Evolutionary conservation across 495 filamentous ascomycete genomes (phyloP).

Genomic region (Acidiella bohemica): DNA sequence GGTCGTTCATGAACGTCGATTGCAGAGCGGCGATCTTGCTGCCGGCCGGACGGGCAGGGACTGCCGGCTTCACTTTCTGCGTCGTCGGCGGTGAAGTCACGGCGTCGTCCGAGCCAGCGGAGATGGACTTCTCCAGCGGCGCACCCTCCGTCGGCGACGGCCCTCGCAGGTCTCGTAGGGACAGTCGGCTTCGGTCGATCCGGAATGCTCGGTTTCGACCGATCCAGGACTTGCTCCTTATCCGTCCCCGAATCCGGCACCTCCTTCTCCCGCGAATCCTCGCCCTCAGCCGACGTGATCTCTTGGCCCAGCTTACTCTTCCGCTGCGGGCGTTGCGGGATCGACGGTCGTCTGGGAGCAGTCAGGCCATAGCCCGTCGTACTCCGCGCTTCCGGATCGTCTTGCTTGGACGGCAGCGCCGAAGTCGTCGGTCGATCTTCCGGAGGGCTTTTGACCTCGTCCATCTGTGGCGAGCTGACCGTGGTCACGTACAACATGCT

Average conservation of each 20-base stretch:
- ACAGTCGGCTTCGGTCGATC: slow-evolving; percentile 71
- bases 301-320: slow-evolving; percentile 18
- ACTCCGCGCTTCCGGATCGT: slow-evolving; percentile 11
- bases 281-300: slow-evolving; percentile 12
- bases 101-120: slow-evolving; percentile 10
- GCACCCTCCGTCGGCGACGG: slow-evolving; percentile 30
- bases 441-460: slow-evolving; percentile 15
- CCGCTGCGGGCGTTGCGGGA: slow-evolving; percentile 16
- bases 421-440: slow-evolving; percentile 16
- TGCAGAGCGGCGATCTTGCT: slow-evolving; percentile 83
- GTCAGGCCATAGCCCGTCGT: slow-evolving; percentile 13
- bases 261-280: slow-evolving; percentile 7
- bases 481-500: slow-evolving; percentile 69
- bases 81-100: slow-evolving; percentile 12
- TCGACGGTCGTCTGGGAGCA: slow-evolving; percentile 3
- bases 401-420: slow-evolving; percentile 1
- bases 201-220: slow-evolving; percentile 31
- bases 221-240: slow-evolving; percentile 9
- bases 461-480: slow-evolving; percentile 51
- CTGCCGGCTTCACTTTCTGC: slow-evolving; percentile 33
- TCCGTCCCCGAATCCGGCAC: slow-evolving; percentile 7
- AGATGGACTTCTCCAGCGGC: slow-evolving; percentile 26
- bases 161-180: slow-evolving; percentile 48
- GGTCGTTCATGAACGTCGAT: slow-evolving; percentile 76
- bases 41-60: slow-evolving; percentile 69